These are phyloP conservation scores for Yarrowia keelungensis DNA, from an alignment of 805 yeast species.

Conservation along the genomic window DNA sequence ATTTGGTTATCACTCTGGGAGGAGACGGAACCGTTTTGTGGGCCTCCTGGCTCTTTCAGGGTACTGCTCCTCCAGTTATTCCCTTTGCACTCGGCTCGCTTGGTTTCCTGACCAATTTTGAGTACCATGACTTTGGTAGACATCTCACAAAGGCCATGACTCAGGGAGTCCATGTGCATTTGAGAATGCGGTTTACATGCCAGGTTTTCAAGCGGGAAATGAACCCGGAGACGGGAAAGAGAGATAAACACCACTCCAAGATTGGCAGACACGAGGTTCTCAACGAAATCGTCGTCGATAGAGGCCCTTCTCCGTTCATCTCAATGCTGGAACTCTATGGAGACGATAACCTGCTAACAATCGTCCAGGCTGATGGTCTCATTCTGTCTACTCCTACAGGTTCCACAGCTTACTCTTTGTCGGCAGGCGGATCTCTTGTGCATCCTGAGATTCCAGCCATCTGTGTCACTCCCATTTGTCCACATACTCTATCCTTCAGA, in stretches of 20 bases:
- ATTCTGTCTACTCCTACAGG: conserved; percentile 96
- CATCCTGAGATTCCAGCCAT: conserved; percentile 93
- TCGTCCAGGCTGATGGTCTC: conserved; percentile 93
- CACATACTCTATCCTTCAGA: conserved; percentile 90
- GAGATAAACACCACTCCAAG: conserved; percentile 53
- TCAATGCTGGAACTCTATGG: conserved; percentile 90
- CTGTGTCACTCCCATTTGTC: conserved; percentile 91
- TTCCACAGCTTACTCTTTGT: conserved; percentile 90
- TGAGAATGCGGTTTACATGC: conserved; percentile 89
- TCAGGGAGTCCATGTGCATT: conserved; percentile 75
- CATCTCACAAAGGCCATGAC: conserved; percentile 64
- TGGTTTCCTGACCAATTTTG: conserved; percentile 87
- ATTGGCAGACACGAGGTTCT: conserved; percentile 66
- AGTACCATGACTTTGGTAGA: conserved; percentile 72
- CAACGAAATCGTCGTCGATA: conserved; percentile 87
- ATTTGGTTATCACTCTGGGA: conserved; percentile 84
- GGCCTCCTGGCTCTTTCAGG: conserved; percentile 82
- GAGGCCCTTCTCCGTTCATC: conserved; percentile 94
- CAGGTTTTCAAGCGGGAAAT: conserved; percentile 61
- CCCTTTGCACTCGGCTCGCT: conserved; percentile 87
- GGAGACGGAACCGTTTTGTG: conserved; percentile 95
- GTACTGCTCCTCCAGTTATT: conserved; percentile 86
- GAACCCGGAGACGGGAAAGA: conserved; percentile 42
- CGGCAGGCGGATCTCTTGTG: conserved; percentile 93
- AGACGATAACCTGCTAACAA: conserved; percentile 81